These are phyloP conservation scores for Chaetomidium leptoderma DNA, from an alignment of 495 filamentous ascomycete genomes.

Conservation along the genomic window DNA sequence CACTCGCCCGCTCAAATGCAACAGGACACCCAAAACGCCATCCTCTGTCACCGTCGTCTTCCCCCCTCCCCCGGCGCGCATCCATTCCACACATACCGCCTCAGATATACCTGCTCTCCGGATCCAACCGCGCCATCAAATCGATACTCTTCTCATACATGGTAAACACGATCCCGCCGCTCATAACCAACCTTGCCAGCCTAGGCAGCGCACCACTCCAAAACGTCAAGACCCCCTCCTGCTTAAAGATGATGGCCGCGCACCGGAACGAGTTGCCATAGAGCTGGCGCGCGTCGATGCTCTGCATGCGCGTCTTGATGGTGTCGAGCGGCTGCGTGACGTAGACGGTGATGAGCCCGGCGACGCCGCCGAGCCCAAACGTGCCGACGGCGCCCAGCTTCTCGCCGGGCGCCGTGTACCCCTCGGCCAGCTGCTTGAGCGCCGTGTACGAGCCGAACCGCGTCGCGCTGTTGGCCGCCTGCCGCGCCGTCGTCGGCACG, in stretches of 20 bases:
- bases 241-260: slow-evolving; percentile 74
- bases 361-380: slow-evolving; percentile 85
- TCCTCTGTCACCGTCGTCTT: neutral
- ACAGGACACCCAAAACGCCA: slow-evolving; percentile 3
- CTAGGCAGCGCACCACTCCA: slow-evolving; percentile 92
- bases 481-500: slow-evolving; percentile 87
- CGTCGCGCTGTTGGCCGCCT: slow-evolving; percentile 88
- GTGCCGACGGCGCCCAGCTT: slow-evolving; percentile 86
- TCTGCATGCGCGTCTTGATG: slow-evolving; percentile 98
- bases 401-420: slow-evolving; percentile 90
- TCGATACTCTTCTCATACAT: slow-evolving; percentile 99
- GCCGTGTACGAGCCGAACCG: slow-evolving; percentile 87
- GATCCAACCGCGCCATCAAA: slow-evolving; percentile 72
- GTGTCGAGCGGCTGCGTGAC: slow-evolving; percentile 90
- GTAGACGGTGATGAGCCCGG: slow-evolving; percentile 90
- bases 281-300: slow-evolving; percentile 73
- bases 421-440: slow-evolving; percentile 83
- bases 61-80: neutral
- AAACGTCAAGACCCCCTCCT: slow-evolving; percentile 85
- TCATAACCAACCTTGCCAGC: slow-evolving; percentile 76
- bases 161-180: slow-evolving; percentile 95
- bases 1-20: slow-evolving; percentile 1
- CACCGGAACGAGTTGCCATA: slow-evolving; percentile 91
- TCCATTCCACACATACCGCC: too few species aligned
- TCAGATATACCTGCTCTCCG: slow-evolving; percentile 76